phyloP scores from a whole-genome alignment of 495 filamentous ascomycete genomes.

The Thozetella sp. region DNA sequence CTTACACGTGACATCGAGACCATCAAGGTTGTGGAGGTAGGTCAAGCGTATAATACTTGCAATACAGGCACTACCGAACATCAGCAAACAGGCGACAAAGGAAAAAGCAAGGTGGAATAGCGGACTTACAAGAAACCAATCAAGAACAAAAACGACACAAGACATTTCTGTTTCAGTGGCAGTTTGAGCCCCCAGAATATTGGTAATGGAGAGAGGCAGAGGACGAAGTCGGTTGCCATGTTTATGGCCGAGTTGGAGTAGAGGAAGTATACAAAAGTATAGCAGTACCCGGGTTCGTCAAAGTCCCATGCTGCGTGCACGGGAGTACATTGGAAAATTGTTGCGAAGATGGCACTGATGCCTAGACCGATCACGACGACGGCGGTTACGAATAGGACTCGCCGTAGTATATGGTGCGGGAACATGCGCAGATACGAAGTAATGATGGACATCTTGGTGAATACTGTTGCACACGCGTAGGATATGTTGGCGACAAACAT shows the following conservation, averaged over 20 bases:
- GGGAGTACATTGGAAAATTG: constrained; percentile 48
- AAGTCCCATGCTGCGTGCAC: constrained; percentile 44
- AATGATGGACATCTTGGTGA: constrained; percentile 30
- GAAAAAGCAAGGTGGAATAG: neutral
- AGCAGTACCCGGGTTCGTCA: constrained; percentile 33
- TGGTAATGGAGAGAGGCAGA: constrained; percentile 43
- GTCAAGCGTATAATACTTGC: constrained; percentile 24
- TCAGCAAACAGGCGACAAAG: neutral
- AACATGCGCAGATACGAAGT: constrained; percentile 30
- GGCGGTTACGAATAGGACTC: constrained; percentile 12
- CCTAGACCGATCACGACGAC: constrained; percentile 34
- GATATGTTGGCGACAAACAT: constrained; percentile 24
- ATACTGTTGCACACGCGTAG: constrained; percentile 23
- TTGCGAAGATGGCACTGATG: constrained; percentile 41
- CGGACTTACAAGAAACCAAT: constrained; percentile 23
- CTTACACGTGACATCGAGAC: constrained; percentile 25
- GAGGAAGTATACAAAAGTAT: constrained; percentile 41
- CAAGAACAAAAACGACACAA: constrained; percentile 25
- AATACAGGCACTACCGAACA: constrained; percentile 18
- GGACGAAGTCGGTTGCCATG: constrained; percentile 45
- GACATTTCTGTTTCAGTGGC: constrained; percentile 19
- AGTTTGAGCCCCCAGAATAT: constrained; percentile 38
- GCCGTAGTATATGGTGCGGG: constrained; percentile 13
- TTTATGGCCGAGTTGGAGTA: constrained; percentile 44
- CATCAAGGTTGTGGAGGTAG: constrained; percentile 14